These are phyloP conservation scores for Epichloe sylvatica DNA, from an alignment of 2,329 filamentous ascomycete species.

Conservation along the genomic window DNA sequence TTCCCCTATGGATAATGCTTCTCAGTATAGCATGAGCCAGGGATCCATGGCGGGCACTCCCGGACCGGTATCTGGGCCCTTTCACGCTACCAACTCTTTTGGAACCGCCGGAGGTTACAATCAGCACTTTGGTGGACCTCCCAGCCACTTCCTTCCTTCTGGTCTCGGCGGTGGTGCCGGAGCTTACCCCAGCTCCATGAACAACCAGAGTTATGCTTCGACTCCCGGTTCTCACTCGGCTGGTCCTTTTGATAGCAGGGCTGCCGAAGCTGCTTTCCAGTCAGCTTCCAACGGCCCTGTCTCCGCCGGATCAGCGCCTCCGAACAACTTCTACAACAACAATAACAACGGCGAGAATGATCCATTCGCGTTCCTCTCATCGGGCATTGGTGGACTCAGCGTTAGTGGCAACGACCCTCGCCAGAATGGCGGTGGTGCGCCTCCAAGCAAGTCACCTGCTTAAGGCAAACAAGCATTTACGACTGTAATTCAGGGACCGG, in stretches of 20 bases:
- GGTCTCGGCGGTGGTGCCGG: constrained; percentile 61
- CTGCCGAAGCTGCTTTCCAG: constrained; percentile 87
- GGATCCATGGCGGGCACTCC: constrained; percentile 76
- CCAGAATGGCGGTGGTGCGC: constrained; percentile 45
- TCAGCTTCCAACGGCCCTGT: constrained; percentile 70
- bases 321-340: constrained; percentile 35
- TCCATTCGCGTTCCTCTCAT: constrained; percentile 67
- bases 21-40: constrained; percentile 72
- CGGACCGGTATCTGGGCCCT: constrained; percentile 63
- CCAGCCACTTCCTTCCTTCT: constrained; percentile 81
- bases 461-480: constrained; percentile 20
- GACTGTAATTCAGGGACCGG: constrained; percentile 2
- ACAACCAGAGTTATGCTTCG: constrained; percentile 60
- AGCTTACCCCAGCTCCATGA: constrained; percentile 62
- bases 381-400: constrained; percentile 56
- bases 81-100: constrained; percentile 57
- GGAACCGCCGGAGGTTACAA: constrained; percentile 49
- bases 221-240: constrained; percentile 67
- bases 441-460: constrained; percentile 46
- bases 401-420: constrained; percentile 53
- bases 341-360: constrained; percentile 57
- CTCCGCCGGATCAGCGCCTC: constrained; percentile 60
- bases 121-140: constrained; percentile 77
- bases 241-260: constrained; percentile 81
- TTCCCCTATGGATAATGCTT: constrained; percentile 74